Evolutionary conservation across 2,329 filamentous ascomycete genomes (phyloP), one percentile per base, ranked within the genome.

Genomic region (Ceratocystis destructans): DNA sequence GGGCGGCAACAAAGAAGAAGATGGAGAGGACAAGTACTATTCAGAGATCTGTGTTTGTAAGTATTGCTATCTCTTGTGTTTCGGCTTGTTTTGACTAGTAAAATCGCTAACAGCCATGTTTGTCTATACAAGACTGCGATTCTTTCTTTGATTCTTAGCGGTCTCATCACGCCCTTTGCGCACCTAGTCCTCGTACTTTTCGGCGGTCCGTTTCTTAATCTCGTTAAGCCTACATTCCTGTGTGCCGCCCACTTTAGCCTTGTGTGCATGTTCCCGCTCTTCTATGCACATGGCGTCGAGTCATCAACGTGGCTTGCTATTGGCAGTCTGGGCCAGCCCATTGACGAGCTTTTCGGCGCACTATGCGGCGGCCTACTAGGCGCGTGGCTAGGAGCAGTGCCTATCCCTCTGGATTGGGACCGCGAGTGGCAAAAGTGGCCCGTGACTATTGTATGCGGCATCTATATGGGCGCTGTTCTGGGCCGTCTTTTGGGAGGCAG

Each of bases 371-470:
- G 85, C 0, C 78, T 87, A 31, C 72, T 93, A 1, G 94, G 94
- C 5, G 90, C 90, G 50, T 97, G 94, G 94, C 77, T 96, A 53
- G 94, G 94, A 2, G 94, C 94, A 6, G 85, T 97, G 64, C 94
- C 95, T 0, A 97, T 99, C 71, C 94, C 94, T 1, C 79, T 99
- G 70, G 94, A 99, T 75, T 97, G 93, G 93, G 94, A 99, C 75
- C 86, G 94, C n/a, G 91, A 96, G 71, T 99, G 94, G 94, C 94
- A 99, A 82, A 89, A 87, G 75, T 99, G 93, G 89, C 94, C 94
- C 0, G 87, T 97, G 61, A 99, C 94, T 0, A 88, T 99, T 67
- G 77, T 97, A 3, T 85, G 83, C 1, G 94, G 94, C 2, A 80
- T 88, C 20, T 97, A 96, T 75, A 76, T 84, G 5, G 94, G 94